phyloP scores from a whole-genome alignment of 306 rosid species.

The Prunus mira region DNA sequence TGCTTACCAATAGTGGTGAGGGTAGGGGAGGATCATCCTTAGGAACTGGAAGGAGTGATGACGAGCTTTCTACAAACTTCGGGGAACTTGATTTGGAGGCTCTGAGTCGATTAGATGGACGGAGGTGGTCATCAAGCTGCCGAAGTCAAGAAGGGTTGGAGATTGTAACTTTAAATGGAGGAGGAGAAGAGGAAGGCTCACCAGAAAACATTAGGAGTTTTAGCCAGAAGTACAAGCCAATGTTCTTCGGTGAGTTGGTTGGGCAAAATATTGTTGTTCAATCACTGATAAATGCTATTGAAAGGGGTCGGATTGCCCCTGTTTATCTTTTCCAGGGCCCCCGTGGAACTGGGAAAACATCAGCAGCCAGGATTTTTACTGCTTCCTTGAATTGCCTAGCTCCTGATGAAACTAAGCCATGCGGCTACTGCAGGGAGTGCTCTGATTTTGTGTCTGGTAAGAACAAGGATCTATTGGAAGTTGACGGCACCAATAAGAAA shows the following conservation, averaged over 20 bases:
- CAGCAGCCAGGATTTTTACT: slow-evolving; percentile 86
- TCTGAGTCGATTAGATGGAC: slow-evolving; percentile 89
- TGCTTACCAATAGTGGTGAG: slow-evolving; percentile 63
- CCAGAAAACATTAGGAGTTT: slow-evolving; percentile 65
- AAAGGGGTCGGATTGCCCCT: slow-evolving; percentile 83
- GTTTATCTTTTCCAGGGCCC: slow-evolving; percentile 99
- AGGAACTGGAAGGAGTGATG: slow-evolving; percentile 88
- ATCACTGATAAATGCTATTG: slow-evolving; percentile 74
- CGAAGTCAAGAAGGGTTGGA: slow-evolving; percentile 90
- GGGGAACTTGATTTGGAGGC: slow-evolving; percentile 99
- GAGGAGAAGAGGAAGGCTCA: slow-evolving; percentile 70
- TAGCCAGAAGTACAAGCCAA: slow-evolving; percentile 80
- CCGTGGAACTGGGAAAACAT: slow-evolving; percentile 94
- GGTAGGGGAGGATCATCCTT: slow-evolving; percentile 73
- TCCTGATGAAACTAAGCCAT: slow-evolving; percentile 74
- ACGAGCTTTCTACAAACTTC: slow-evolving; percentile 81
- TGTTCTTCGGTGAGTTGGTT: slow-evolving; percentile 75
- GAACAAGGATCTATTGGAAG: slow-evolving; percentile 66
- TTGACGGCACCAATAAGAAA: slow-evolving; percentile 79
- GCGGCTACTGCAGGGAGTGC: slow-evolving; percentile 91
- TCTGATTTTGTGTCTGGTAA: slow-evolving; percentile 64
- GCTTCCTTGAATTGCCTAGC: slow-evolving; percentile 82
- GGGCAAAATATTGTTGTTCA: slow-evolving; percentile 96
- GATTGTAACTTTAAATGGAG: slow-evolving; percentile 71
- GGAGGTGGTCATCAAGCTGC: slow-evolving; percentile 96